Base-by-base conservation (phyloP, 2,329 filamentous ascomycete species). In the Esteya vermicola region DNA sequence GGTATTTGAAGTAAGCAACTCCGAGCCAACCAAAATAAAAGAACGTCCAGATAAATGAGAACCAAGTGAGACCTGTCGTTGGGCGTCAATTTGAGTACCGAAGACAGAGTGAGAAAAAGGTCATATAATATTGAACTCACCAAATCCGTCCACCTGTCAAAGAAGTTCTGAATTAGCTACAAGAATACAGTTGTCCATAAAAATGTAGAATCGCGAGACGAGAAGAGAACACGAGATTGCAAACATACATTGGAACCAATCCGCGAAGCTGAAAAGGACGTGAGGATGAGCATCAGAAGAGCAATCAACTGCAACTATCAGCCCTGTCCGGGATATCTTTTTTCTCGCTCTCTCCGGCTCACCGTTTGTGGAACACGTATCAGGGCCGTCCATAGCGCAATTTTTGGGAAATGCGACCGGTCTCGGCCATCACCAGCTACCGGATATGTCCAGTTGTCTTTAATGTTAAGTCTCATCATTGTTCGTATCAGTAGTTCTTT, bases 11-110 rank as follows among this genome's bases (percentile, higher is more conserved):
- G 25, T 47, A 19, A 35, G 39, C 40, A 30, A 48, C 38, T 26
- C 31, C 42, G 14, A 50, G 44, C 33, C 41, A 50, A 31, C 44
- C 37, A 39, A 50, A 43, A 28, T 48, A 47, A 28, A 47, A 31
- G 19, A 48, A 9, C 7, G 48, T 50, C 20, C 42, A 35, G 38
- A 45, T 45, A n/a, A 50, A 48, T 21, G 47, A 39, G 42, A 50
- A 50, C 45, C 45, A 47, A 3, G 45, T 43, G 19, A 47, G 26
- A 9, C 42, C 42, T 44, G 23, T 7, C 4, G n/a, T n/a, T n/a
- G n/a, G n/a, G n/a, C n/a, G n/a, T n/a, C n/a, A n/a, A n/a, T n/a
- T n/a, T n/a, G n/a, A n/a, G n/a, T n/a, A n/a, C n/a, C n/a, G n/a
- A n/a, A n/a, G n/a, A n/a, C n/a, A n/a, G n/a, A n/a, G 39, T 33